Evolutionary conservation across 148 eudicot species (phyloP).

Genomic region (Pouteria glomerata): DNA sequence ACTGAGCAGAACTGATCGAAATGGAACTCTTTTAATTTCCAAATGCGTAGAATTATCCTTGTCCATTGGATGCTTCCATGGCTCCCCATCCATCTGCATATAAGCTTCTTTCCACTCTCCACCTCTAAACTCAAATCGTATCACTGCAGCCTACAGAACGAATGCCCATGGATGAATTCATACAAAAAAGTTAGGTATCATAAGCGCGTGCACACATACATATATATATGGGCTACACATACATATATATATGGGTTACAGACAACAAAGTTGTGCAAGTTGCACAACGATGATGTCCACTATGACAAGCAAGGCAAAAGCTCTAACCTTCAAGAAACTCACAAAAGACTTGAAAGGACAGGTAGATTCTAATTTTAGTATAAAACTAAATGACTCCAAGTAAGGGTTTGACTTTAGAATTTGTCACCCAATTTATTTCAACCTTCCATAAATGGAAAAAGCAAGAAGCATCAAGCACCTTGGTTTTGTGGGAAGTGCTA

Average conservation of each 20-base stretch:
- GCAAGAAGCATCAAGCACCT: no score
- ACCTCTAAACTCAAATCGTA: constrained; percentile 86
- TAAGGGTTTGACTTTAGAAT: neutral
- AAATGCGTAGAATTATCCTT: constrained; percentile 72
- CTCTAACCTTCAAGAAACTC: neutral
- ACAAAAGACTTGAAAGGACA: neutral
- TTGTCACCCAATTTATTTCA: neutral
- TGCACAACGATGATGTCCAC: neutral
- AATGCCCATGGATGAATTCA: neutral
- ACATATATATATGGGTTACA: neutral
- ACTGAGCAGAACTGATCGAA: constrained; percentile 66
- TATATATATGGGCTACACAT: no score
- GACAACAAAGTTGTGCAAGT: neutral
- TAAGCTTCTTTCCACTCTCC: constrained; percentile 80
- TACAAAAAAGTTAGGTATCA: neutral
- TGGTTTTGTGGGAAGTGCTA: neutral
- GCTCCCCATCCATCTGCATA: constrained; percentile 97
- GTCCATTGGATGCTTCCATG: constrained; percentile 93
- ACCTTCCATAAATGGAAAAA: neutral
- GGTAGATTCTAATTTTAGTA: neutral
- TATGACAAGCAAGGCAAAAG: neutral
- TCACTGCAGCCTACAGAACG: constrained; percentile 74
- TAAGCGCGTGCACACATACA: no score
- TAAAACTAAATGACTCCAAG: no score
- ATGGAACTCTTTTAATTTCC: constrained; percentile 70